A percentile compares a stretch with the other conserved stretches of the same genome.
Evolutionary conservation across 495 filamentous ascomycete genomes (phyloP).

Genomic region (Penicillium ochrochloron): DNA sequence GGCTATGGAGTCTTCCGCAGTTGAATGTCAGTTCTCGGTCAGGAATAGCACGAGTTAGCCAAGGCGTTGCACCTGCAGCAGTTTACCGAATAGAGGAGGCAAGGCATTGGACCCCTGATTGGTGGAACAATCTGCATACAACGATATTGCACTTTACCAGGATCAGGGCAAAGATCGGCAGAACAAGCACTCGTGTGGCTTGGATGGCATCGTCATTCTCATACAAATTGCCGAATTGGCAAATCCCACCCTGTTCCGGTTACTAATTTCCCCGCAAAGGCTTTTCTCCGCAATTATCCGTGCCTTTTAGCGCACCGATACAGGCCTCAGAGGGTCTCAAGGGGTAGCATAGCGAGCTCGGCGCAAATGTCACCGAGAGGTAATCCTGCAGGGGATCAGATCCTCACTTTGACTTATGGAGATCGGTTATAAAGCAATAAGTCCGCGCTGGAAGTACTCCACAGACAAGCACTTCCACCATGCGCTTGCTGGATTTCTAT

Average conservation of each 20-base stretch:
- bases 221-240: slow-evolving; percentile 8
- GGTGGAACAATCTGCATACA: slow-evolving; percentile 26
- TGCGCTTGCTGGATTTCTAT: slow-evolving; percentile 7
- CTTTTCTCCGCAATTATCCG: slow-evolving; percentile 13
- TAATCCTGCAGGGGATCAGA: background rate
- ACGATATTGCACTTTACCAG: slow-evolving; percentile 10
- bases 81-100: background rate
- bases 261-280: slow-evolving; percentile 18
- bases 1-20: background rate
- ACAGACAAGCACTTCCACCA: background rate
- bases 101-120: slow-evolving; percentile 16
- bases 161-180: slow-evolving; percentile 20
- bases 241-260: background rate
- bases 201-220: slow-evolving; percentile 21
- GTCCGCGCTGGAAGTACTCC: background rate
- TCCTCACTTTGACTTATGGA: background rate
- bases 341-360: slow-evolving; percentile 7
- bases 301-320: no score
- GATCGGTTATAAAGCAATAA: background rate
- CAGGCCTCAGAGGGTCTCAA: background rate
- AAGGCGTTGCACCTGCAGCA: background rate
- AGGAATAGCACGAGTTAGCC: slow-evolving; percentile 14
- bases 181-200: slow-evolving; percentile 25
- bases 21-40: slow-evolving; percentile 11
- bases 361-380: slow-evolving; percentile 23